A percentile compares a stretch with the other conserved stretches of the same genome.
Conservation (phyloP, 2,329 filamentous ascomycete genomes). For the Plectosphaerella cucumerina region DNA sequence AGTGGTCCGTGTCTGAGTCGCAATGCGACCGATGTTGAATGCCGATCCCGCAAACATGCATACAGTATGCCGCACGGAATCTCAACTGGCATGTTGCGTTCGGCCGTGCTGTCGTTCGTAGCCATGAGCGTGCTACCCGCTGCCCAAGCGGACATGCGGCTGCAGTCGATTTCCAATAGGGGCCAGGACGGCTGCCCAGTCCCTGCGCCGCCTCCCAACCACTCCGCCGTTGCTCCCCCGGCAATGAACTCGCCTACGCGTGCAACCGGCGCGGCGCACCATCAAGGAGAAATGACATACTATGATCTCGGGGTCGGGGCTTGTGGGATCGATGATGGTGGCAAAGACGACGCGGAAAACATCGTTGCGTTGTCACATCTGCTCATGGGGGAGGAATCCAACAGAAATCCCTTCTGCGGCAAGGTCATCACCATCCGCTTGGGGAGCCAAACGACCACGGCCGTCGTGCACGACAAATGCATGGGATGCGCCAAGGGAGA, state of each 20-base stretch:
- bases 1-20: no score
- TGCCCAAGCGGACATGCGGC: not conserved
- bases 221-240: no score
- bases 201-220: no score
- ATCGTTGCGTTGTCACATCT: constrained; percentile 7
- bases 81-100: not conserved
- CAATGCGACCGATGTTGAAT: no score
- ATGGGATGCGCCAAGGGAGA: constrained; percentile 4
- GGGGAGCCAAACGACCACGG: not conserved
- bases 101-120: not conserved
- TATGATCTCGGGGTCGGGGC: constrained; percentile 6
- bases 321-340: constrained; percentile 3
- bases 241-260: no score
- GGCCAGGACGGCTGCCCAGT: no score
- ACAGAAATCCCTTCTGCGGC: constrained; percentile 7
- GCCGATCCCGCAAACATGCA: no score
- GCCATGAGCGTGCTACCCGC: not conserved
- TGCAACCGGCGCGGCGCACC: no score
- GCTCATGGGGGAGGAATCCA: constrained; percentile 7
- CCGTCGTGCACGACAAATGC: constrained; percentile 7
- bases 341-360: not conserved
- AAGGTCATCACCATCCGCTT: not conserved
- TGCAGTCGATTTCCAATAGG: no score
- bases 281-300: constrained; percentile 7
- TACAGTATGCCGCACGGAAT: no score